Evolutionary conservation across 2,329 filamentous ascomycete genomes (phyloP).

Genomic region (Sphaerulina musiva): DNA sequence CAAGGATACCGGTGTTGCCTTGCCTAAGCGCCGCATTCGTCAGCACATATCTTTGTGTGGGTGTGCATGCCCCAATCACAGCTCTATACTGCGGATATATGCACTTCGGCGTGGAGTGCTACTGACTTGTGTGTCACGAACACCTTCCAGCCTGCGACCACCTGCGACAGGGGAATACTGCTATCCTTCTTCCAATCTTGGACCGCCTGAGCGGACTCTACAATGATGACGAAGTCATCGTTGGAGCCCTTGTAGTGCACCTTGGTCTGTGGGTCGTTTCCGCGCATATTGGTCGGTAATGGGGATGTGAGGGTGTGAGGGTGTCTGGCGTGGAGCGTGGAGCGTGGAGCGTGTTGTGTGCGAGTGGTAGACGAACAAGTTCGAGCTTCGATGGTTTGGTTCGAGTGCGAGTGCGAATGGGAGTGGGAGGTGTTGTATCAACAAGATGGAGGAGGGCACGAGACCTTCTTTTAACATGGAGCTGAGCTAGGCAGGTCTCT

Average conservation of each 20-base stretch:
- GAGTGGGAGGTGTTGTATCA: background rate
- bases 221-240: slow-evolving; percentile 64
- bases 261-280: slow-evolving; percentile 65
- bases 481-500: slow-evolving; percentile 9
- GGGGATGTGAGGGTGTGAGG: background rate
- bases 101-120: background rate
- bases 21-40: slow-evolving; percentile 51
- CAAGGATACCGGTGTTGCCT: slow-evolving; percentile 72
- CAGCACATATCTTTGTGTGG: background rate
- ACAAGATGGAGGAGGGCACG: background rate
- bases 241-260: slow-evolving; percentile 75
- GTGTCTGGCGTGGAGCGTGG: background rate
- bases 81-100: background rate
- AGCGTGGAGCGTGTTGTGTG: background rate
- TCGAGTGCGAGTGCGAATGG: background rate
- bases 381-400: background rate
- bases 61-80: no score
- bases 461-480: slow-evolving; percentile 10
- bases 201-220: slow-evolving; percentile 56
- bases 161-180: slow-evolving; percentile 71
- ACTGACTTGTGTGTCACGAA: slow-evolving; percentile 83
- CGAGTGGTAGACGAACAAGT: background rate
- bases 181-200: slow-evolving; percentile 79
- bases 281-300: slow-evolving; percentile 42
- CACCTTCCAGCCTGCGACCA: slow-evolving; percentile 82